These are phyloP conservation scores for Eutrema heterophyllum DNA, from an alignment of 345 rosid species.

Conservation along the genomic window DNA sequence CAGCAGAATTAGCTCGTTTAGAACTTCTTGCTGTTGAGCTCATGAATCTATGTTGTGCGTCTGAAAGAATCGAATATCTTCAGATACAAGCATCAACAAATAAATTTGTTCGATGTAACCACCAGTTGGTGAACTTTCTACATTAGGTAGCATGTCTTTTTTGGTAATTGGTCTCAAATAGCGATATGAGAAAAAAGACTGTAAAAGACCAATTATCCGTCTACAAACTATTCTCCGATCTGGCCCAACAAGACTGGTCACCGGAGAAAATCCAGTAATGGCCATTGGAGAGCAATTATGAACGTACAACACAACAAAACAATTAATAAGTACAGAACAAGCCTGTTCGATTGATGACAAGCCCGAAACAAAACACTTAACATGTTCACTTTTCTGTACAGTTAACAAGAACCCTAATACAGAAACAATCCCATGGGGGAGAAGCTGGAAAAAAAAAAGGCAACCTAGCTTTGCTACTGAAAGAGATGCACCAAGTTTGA, in stretches of 20 bases:
- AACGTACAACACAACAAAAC: neutral
- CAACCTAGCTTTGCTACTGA: slow-evolving; percentile 13
- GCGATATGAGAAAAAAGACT: neutral
- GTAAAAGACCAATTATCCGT: neutral
- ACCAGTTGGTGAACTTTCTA: slow-evolving; percentile 38
- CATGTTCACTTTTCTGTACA: slow-evolving; percentile 22
- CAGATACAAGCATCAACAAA: slow-evolving; percentile 33
- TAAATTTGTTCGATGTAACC: slow-evolving; percentile 27
- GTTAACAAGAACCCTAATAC: slow-evolving; percentile 23
- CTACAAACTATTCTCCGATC: neutral
- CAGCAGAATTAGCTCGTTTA: neutral
- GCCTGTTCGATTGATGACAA: slow-evolving; percentile 12
- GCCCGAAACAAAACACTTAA: neutral
- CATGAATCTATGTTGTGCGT: neutral
- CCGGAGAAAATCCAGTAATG: neutral
- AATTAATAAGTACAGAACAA: neutral
- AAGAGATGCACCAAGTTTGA: slow-evolving; percentile 15
- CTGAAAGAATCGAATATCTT: slow-evolving; percentile 26
- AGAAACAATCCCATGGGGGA: slow-evolving; percentile 14
- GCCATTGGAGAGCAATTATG: neutral
- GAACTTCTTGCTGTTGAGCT: neutral
- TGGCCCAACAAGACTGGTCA: neutral
- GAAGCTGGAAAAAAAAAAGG: neutral
- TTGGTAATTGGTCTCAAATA: neutral
- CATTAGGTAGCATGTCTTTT: slow-evolving; percentile 21